phyloP scores from a whole-genome alignment of 345 rosid genomes.

The Pistacia integerrima region DNA sequence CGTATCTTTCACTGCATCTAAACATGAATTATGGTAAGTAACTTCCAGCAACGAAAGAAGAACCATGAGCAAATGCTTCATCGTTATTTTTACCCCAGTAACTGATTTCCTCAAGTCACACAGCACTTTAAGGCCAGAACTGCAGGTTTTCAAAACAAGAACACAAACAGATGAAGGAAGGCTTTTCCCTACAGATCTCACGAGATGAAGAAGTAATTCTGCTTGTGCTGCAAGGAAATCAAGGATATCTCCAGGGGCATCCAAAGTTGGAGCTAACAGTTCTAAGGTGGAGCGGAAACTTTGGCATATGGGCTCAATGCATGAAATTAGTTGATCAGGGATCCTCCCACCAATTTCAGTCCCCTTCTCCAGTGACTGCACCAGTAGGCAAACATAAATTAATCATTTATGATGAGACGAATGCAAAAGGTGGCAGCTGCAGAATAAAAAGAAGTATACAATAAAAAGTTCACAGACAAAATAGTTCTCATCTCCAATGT shows the following conservation, averaged over 20 bases:
- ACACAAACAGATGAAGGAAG: conserved; percentile 48
- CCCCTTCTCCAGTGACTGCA: conserved; percentile 54
- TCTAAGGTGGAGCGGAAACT: conserved; percentile 41
- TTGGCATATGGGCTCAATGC: conserved; percentile 53
- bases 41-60: conserved; percentile 57
- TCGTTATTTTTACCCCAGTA: conserved; percentile 42
- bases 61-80: conserved; percentile 64
- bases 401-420: conserved; percentile 7
- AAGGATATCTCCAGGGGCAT: conserved; percentile 53
- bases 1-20: conserved; percentile 32
- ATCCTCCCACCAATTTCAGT: conserved; percentile 38
- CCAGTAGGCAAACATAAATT: conserved; percentile 15
- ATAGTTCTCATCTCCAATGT: background rate
- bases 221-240: conserved; percentile 66
- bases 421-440: conserved; percentile 11
- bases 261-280: conserved; percentile 47
- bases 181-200: conserved; percentile 45
- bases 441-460: background rate
- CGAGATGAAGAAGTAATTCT: conserved; percentile 64
- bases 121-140: conserved; percentile 65
- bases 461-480: background rate
- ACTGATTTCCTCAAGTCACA: conserved; percentile 47
- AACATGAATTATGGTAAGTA: conserved; percentile 29
- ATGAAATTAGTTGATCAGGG: conserved; percentile 54
- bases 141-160: conserved; percentile 55